Evolutionary conservation across 2,329 filamentous ascomycete genomes (phyloP).

Genomic region (Acrodontium crateriforme): DNA sequence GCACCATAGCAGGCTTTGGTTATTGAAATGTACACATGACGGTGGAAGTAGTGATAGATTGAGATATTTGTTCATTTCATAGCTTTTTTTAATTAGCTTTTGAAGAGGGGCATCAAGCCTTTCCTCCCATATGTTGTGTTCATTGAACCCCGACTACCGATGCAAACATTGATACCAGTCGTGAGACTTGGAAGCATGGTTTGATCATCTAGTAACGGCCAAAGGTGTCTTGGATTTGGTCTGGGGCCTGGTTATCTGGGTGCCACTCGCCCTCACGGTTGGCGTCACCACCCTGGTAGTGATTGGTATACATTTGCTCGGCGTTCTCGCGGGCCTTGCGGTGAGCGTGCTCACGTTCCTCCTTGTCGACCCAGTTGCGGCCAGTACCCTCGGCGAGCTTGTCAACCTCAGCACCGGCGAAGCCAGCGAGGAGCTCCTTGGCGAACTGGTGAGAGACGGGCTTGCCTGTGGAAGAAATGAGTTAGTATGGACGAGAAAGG

Average conservation of each 20-base stretch:
- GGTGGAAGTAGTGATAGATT: no score
- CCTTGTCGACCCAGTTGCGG: constrained; percentile 35
- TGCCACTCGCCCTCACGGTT: constrained; percentile 32
- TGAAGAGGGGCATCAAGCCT: no score
- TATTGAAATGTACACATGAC: no score
- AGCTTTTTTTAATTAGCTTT: no score
- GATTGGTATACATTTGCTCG: constrained; percentile 35
- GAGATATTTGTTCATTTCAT: no score
- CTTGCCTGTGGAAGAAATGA: constrained; percentile 40
- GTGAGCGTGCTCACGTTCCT: constrained; percentile 35
- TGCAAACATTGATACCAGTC: no score
- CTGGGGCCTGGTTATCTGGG: constrained; percentile 6
- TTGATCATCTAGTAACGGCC: neutral
- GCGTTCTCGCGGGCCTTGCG: constrained; percentile 28
- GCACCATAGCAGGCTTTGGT: no score
- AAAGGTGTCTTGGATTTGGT: neutral
- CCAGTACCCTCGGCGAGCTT: constrained; percentile 50
- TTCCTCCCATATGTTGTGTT: no score
- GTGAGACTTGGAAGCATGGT: no score
- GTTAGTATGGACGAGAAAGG: neutral
- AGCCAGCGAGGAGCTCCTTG: constrained; percentile 60
- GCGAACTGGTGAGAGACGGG: constrained; percentile 58
- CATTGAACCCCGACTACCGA: no score
- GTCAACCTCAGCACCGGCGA: constrained; percentile 64
- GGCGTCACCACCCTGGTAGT: constrained; percentile 28